A percentile compares a stretch with the other conserved stretches of the same genome.
Conservation (phyloP, 805 yeast genomes). For the Nakazawaea ernobii region DNA sequence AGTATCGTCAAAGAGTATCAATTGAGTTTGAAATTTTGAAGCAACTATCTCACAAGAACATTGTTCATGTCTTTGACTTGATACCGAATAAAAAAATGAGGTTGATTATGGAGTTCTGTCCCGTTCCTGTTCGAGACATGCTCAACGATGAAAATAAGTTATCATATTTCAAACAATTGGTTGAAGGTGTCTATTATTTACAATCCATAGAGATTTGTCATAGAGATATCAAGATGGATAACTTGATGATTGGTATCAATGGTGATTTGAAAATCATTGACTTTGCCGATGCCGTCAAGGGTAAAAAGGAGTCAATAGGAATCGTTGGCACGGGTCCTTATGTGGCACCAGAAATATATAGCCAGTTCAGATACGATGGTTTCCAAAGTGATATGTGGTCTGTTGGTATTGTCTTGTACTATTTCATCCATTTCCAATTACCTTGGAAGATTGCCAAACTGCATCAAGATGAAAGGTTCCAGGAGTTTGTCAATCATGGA, state of each 20-base stretch:
- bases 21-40: conserved; percentile 31
- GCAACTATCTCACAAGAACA: conserved; percentile 25
- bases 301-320: conserved; percentile 28
- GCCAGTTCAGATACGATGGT: conserved; percentile 33
- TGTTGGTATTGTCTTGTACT: conserved; percentile 36
- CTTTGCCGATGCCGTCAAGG: conserved; percentile 37
- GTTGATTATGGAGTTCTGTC: conserved; percentile 29
- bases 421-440: conserved; percentile 23
- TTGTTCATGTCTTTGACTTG: conserved; percentile 30
- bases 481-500: conserved; percentile 4
- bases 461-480: conserved; percentile 13
- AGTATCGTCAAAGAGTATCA: conserved; percentile 30
- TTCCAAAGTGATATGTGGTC: conserved; percentile 44
- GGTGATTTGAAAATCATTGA: conserved; percentile 40
- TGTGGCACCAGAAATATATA: conserved; percentile 43
- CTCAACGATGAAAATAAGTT: conserved; percentile 18
- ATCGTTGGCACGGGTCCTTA: conserved; percentile 41
- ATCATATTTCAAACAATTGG: conserved; percentile 34
- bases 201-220: conserved; percentile 36
- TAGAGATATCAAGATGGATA: conserved; percentile 45
- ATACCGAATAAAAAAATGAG: conserved; percentile 21
- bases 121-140: conserved; percentile 19
- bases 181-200: conserved; percentile 30
- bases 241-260: conserved; percentile 29
- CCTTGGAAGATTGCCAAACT: conserved; percentile 44